Percentiles rank a stretch among this genome's conserved stretches.
Evolutionary conservation across 1,139 yeast genomes (phyloP).

Genomic region (Pichia sp.): DNA sequence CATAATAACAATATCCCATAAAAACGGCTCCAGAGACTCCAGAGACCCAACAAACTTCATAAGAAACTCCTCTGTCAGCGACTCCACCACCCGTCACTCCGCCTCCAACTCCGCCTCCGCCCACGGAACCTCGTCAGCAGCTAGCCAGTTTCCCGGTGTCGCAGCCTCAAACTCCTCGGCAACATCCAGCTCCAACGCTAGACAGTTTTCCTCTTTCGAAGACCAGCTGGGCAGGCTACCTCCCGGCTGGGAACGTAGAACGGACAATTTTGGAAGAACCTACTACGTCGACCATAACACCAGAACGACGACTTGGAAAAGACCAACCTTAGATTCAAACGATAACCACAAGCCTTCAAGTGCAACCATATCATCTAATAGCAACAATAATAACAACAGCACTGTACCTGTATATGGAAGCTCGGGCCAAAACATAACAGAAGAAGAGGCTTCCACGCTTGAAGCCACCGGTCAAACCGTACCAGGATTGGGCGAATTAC

Average conservation of each 20-base stretch:
- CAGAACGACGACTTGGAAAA: constrained; percentile 96
- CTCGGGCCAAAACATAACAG: constrained; percentile 38
- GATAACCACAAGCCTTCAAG: constrained; percentile 68
- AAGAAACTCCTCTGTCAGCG: constrained; percentile 2
- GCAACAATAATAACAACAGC: constrained; percentile 11
- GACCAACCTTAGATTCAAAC: constrained; percentile 76
- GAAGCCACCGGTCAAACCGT: constrained; percentile 91
- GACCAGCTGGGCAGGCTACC: constrained; percentile 96
- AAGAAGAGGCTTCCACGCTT: constrained; percentile 61
- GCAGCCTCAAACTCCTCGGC: constrained; percentile 21
- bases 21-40: constrained; percentile 25
- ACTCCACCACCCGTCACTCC: background rate
- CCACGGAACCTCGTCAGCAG: background rate
- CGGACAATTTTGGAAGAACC: constrained; percentile 95
- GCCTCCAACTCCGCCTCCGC: constrained; percentile 5
- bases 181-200: constrained; percentile 27
- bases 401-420: background rate
- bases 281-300: constrained; percentile 97
- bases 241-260: constrained; percentile 98
- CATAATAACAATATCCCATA: constrained; percentile 66
- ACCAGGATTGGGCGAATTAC: constrained; percentile 93
- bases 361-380: constrained; percentile 58
- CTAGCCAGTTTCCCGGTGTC: constrained; percentile 27
- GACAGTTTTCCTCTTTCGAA: constrained; percentile 87
- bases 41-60: constrained; percentile 30